phyloP scores from a whole-genome alignment of 1,284 basidiomycete genomes.

The Naganishia liquefaciens region DNA sequence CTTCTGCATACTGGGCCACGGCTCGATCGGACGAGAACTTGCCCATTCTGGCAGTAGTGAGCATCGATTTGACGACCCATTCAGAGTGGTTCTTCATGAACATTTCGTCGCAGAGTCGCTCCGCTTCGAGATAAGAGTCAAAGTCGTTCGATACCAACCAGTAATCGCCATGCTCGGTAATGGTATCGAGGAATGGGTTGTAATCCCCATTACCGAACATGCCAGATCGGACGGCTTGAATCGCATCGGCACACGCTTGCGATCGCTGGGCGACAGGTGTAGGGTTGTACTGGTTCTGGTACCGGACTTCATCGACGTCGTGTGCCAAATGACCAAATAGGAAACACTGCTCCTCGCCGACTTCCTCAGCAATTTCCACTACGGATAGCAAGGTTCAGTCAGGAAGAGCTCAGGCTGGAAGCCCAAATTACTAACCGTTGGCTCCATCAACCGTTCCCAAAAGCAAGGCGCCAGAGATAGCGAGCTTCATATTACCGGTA shows the following conservation, averaged over 20 bases:
- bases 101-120: constrained; percentile 80
- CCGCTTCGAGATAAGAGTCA: constrained; percentile 79
- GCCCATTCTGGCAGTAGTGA: constrained; percentile 86
- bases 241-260: constrained; percentile 69
- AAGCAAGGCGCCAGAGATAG: constrained; percentile 76
- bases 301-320: constrained; percentile 74
- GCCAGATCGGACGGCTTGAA: constrained; percentile 70
- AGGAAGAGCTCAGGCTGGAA: not conserved
- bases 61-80: constrained; percentile 88
- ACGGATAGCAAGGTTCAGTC: not conserved
- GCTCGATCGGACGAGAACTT: constrained; percentile 91
- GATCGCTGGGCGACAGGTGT: constrained; percentile 76
- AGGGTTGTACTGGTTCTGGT: constrained; percentile 78
- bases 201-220: constrained; percentile 75
- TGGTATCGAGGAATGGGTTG: constrained; percentile 63
- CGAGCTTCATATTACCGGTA: constrained; percentile 86
- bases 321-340: constrained; percentile 52
- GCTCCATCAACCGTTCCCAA: constrained; percentile 73
- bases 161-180: constrained; percentile 64
- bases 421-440: constrained; percentile 59
- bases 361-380: constrained; percentile 82
- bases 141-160: constrained; percentile 87
- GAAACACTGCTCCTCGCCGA: constrained; percentile 60
- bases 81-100: constrained; percentile 71
- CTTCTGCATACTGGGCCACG: constrained; percentile 77